Base-by-base conservation (phyloP, 2,329 filamentous ascomycete species). In the Thermothelomyces thermophilus region DNA sequence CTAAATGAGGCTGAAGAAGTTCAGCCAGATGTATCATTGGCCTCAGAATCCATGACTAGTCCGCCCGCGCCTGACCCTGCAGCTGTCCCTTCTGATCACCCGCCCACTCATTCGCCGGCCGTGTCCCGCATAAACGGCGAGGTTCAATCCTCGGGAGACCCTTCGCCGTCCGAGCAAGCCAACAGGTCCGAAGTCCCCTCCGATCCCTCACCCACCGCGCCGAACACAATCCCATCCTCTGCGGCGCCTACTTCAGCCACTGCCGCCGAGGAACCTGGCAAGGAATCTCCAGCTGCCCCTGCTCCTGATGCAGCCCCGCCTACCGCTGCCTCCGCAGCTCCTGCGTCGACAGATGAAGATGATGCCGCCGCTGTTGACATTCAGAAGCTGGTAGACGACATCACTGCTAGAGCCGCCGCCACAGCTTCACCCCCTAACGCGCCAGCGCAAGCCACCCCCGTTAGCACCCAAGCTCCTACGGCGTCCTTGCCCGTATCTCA, bases 1-100 rank as follows among this genome's bases (percentile, higher is more conserved):
- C 58, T 53, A 56, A 56, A 56, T 50, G 62, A 61, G 41, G 53
- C 57, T 51, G 61, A 61, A 55, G 58, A 59, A 58, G 56, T 60
- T 60, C 61, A 66, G 63, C 60, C 64, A 60, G 62, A 71, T 73
- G 68, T 74, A 73, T 68, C 71, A 65, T 66, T 70, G 60, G 65
- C 68, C 58, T 63, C 62, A 68, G 64, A 71, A 68, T 70, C 68
- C 66, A 71, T 68, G 63, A 62, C 64, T 64, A 60, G 65, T 66
- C 64, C 69, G 63, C 62, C 65, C 60, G 59, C 66, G 51, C 65
- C 67, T 68, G 69, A 67, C 63, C 62, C 62, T 49, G 51, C 51
- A 35, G 53, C 52, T 55, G 56, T 51, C 42, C 55, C 65, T 49
- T 64, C 67, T 53, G 55, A 52, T 48, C 56, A 50, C 50, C 41